phyloP scores from a whole-genome alignment of 176 grass and related monocot genomes.

The Bolboschoenus planiculmis region DNA sequence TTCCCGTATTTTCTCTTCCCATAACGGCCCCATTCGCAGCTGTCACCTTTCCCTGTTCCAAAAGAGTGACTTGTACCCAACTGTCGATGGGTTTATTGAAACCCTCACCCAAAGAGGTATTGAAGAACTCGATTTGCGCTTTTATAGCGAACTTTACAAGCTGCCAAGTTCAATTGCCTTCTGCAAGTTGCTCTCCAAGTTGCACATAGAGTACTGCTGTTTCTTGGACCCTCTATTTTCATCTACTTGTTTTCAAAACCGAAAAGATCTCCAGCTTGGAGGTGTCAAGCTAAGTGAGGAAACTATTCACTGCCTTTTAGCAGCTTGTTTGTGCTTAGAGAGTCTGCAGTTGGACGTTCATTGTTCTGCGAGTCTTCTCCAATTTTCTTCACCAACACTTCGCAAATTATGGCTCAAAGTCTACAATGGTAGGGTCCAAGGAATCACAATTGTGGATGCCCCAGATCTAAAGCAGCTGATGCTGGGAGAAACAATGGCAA shows the following conservation, averaged over 20 bases:
- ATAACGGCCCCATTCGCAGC: background rate
- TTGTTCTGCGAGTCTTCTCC: background rate
- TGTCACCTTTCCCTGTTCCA: background rate
- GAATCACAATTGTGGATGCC: background rate
- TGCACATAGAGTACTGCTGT: background rate
- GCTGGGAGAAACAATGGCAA: background rate
- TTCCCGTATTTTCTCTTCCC: background rate
- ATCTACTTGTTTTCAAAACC: background rate
- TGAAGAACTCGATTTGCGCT: background rate
- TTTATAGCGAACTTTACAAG: background rate
- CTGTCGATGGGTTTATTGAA: background rate
- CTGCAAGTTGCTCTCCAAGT: background rate
- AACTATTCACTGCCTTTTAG: background rate
- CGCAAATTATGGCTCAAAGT: background rate
- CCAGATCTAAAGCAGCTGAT: background rate
- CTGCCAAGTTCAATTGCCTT: background rate
- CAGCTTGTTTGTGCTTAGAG: background rate
- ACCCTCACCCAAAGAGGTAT: background rate
- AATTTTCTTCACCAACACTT: background rate
- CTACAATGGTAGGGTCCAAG: background rate
- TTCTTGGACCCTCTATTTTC: background rate
- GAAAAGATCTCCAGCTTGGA: background rate
- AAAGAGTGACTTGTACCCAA: background rate
- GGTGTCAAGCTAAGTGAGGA: background rate
- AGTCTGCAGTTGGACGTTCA: background rate